A percentile compares a stretch with the other conserved stretches of the same genome.
Conservation (phyloP, 805 yeast species). For the Saccharomycopsis fermentans region DNA sequence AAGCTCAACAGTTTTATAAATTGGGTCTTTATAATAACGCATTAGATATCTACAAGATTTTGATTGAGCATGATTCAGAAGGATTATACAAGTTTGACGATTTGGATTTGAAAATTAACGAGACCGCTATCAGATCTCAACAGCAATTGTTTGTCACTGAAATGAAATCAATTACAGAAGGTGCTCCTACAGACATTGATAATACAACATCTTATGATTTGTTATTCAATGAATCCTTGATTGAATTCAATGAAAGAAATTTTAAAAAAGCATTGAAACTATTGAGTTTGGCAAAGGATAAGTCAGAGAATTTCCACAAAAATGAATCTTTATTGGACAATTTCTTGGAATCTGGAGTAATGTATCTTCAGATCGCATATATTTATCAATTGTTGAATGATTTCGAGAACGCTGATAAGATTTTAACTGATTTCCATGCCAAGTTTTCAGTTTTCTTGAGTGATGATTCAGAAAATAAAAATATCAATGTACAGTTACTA, state of each 20-base stretch:
- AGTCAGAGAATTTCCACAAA: constrained; percentile 31
- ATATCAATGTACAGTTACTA: constrained; percentile 7
- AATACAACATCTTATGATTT: constrained; percentile 37
- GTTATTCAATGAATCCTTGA: constrained; percentile 53
- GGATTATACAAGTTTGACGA: constrained; percentile 26
- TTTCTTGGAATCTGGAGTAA: constrained; percentile 46
- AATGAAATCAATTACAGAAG: constrained; percentile 15
- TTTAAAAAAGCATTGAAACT: constrained; percentile 31
- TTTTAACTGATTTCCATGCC: constrained; percentile 28
- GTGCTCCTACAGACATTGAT: constrained; percentile 10
- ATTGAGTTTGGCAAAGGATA: constrained; percentile 35
- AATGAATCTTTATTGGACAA: constrained; percentile 30
- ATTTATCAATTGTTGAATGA: constrained; percentile 37
- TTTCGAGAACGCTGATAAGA: constrained; percentile 26
- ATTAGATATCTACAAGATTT: constrained; percentile 37
- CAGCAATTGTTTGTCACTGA: constrained; percentile 15
- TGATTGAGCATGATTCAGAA: constrained; percentile 24
- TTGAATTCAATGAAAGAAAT: constrained; percentile 37
- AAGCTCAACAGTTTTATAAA: constrained; percentile 44
- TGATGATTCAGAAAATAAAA: background rate
- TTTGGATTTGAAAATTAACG: constrained; percentile 55
- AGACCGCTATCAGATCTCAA: constrained; percentile 57
- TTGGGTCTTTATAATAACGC: constrained; percentile 43
- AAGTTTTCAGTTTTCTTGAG: constrained; percentile 6
- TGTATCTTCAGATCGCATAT: constrained; percentile 49